Conservation (phyloP, 2,329 filamentous ascomycete species). For the Chrysosphaeria jannelii region DNA sequence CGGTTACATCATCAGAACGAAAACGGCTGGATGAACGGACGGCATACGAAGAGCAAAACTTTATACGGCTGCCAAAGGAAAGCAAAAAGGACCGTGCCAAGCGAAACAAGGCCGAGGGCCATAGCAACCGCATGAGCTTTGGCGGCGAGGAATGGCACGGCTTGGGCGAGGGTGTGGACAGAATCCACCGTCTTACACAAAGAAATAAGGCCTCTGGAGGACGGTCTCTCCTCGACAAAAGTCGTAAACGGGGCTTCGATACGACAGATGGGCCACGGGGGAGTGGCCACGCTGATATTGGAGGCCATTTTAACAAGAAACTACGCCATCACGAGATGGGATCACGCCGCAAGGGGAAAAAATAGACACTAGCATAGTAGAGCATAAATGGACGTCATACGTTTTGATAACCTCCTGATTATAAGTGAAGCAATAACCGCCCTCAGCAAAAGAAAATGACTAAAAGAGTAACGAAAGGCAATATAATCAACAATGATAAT, state of each 20-base stretch:
- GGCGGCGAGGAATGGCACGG: slow-evolving; percentile 86
- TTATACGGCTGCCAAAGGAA: slow-evolving; percentile 56
- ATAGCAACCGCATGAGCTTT: slow-evolving; percentile 29
- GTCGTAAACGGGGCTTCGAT: slow-evolving; percentile 49
- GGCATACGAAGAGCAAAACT: slow-evolving; percentile 80
- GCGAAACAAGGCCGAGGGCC: slow-evolving; percentile 20
- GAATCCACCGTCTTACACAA: slow-evolving; percentile 59
- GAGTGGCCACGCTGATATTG: slow-evolving; percentile 17
- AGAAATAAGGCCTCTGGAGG: slow-evolving; percentile 21
- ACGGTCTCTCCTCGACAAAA: slow-evolving; percentile 44
- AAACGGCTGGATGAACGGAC: slow-evolving; percentile 48
- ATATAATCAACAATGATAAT: too few relatives aligned
- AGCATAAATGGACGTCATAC: too few relatives aligned
- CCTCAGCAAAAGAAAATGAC: too few relatives aligned
- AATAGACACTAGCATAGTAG: slow-evolving; percentile 7
- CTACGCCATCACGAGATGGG: slow-evolving; percentile 23
- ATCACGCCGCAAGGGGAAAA: slow-evolving; percentile 13
- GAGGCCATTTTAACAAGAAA: slow-evolving; percentile 44
- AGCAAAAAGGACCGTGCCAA: slow-evolving; percentile 64
- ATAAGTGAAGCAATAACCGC: too few relatives aligned
- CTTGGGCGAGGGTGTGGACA: slow-evolving; percentile 56
- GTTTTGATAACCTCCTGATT: too few relatives aligned
- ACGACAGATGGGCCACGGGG: slow-evolving; percentile 36
- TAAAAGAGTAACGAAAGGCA: too few relatives aligned
- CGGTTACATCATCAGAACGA: slow-evolving; percentile 48